Percentiles rank a stretch among this genome's conserved stretches.
Evolutionary conservation across 1,139 yeast species (phyloP).

Genomic region (Meyerozyma smithsonii): DNA sequence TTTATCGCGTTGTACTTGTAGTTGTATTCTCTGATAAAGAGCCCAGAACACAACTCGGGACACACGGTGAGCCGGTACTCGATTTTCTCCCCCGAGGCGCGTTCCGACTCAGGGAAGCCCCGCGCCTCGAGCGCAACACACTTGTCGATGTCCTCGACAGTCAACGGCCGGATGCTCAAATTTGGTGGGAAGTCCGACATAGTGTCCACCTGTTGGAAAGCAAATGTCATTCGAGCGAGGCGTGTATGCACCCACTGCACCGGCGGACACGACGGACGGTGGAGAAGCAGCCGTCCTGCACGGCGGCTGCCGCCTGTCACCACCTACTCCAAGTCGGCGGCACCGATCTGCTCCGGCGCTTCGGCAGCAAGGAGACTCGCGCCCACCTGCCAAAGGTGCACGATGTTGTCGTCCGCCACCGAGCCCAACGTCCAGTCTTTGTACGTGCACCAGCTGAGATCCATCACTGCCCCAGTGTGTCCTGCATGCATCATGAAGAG

Average conservation of each 20-base stretch:
- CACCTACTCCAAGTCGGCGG: slow-evolving; percentile 21
- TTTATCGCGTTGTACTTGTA: slow-evolving; percentile 41
- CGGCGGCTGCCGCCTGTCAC: no score
- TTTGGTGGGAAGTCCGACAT: slow-evolving; percentile 43
- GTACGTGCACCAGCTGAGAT: slow-evolving; percentile 64
- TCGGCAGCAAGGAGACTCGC: slow-evolving; percentile 42
- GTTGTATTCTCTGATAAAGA: slow-evolving; percentile 68
- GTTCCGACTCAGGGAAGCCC: slow-evolving; percentile 66
- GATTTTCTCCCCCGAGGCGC: slow-evolving; percentile 61
- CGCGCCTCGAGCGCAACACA: slow-evolving; percentile 57
- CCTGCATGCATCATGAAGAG: slow-evolving; percentile 85
- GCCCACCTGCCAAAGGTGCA: slow-evolving; percentile 72
- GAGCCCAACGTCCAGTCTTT: slow-evolving; percentile 72
- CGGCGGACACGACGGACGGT: background rate
- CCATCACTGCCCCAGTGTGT: slow-evolving; percentile 71
- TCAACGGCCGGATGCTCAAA: slow-evolving; percentile 79
- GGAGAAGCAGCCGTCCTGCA: background rate
- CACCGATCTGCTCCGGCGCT: slow-evolving; percentile 17
- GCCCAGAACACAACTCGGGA: slow-evolving; percentile 88
- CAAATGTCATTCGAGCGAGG: slow-evolving; percentile 2
- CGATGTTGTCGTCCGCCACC: slow-evolving; percentile 72
- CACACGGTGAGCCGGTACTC: slow-evolving; percentile 70
- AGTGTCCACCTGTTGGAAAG: background rate
- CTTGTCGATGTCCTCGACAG: slow-evolving; percentile 61
- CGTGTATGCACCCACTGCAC: background rate